Evolutionary conservation across 2,329 filamentous ascomycete species (phyloP).

Genomic region (Geosmithia flava): DNA sequence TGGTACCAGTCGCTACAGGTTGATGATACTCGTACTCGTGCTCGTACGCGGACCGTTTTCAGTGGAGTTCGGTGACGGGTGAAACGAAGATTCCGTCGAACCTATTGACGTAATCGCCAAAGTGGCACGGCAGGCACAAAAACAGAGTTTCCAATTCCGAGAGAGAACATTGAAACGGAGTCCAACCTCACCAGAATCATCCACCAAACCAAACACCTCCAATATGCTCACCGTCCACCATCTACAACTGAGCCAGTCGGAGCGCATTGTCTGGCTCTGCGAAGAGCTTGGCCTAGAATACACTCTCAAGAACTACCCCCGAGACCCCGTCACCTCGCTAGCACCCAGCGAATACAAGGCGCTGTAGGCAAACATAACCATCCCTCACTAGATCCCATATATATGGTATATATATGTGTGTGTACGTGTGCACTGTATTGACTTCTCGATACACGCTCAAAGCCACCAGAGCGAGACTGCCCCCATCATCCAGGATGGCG

Average conservation of each 20-base stretch:
- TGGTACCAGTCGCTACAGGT: too few relatives aligned
- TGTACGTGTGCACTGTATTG: too few relatives aligned
- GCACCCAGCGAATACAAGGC: slow-evolving; percentile 24
- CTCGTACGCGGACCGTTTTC: too few relatives aligned
- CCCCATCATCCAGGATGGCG: slow-evolving; percentile 45
- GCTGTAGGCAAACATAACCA: slow-evolving; percentile 9
- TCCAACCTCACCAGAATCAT: not conserved
- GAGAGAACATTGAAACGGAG: not conserved
- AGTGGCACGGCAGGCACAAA: too few relatives aligned
- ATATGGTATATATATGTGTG: too few relatives aligned
- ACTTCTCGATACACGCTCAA: too few relatives aligned
- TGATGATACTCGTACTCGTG: too few relatives aligned
- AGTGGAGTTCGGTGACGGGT: too few relatives aligned
- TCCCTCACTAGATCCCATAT: too few relatives aligned
- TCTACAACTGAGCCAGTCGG: slow-evolving; percentile 46
- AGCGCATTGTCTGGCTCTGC: slow-evolving; percentile 51
- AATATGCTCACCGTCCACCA: slow-evolving; percentile 32
- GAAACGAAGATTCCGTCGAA: too few relatives aligned
- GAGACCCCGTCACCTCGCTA: slow-evolving; percentile 16
- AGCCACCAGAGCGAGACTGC: slow-evolving; percentile 19
- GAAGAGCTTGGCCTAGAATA: slow-evolving; percentile 51
- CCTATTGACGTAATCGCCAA: too few relatives aligned
- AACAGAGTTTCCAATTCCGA: too few relatives aligned
- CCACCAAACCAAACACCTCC: not conserved
- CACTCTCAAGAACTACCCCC: slow-evolving; percentile 6